Base-by-base conservation (phyloP, 306 rosid species). In the Glycine tomentella region DNA sequence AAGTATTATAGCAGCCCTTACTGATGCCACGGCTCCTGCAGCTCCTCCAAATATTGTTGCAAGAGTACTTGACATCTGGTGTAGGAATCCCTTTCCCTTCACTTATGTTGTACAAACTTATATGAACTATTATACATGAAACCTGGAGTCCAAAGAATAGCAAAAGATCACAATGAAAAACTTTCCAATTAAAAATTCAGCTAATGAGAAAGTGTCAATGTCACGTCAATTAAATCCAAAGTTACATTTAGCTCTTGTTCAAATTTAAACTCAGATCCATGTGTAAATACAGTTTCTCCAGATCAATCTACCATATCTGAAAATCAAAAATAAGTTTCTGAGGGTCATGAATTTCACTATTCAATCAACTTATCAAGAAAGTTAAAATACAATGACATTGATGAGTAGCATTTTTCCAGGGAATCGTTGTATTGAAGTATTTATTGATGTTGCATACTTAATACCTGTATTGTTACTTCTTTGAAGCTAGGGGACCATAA, bases 1-100 rank as follows among this genome's bases (percentile, higher is more conserved):
- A 44, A 92, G 90, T 80, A 90, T 66, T 77, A 92, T 82, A 77
- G 77, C 63, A 68, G 91, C n/a, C 91, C 94, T n/a, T 79, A 91
- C 93, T 91, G 92, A 90, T 88, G 96, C 88, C 97, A 90, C 91
- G 85, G 91, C 97, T 89, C 97, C 98, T 85, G 97, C 97, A 92
- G 93, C 92, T 84, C 95, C 97, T 90, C 97, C 97, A 59, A 92
- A 33, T 84, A 90, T 80, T 80, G 97, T 95, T 86, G 97, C 97
- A 90, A 87, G 98, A 87, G 82, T 62, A 87, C 85, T 83, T 91
- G 98, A 92, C 98, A 94, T 94, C 89, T 88, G 89, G 50, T 55
- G 58, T 69, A 45, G 87, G 77, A 78, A 73, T 20, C 25, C 25
- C 25, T 20, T 20, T 73, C 89, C 76, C 90, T 90, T 90, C 94